Evolutionary conservation across 1,284 basidiomycete species (phyloP).

Genomic region (Apiotrichum domesticum): DNA sequence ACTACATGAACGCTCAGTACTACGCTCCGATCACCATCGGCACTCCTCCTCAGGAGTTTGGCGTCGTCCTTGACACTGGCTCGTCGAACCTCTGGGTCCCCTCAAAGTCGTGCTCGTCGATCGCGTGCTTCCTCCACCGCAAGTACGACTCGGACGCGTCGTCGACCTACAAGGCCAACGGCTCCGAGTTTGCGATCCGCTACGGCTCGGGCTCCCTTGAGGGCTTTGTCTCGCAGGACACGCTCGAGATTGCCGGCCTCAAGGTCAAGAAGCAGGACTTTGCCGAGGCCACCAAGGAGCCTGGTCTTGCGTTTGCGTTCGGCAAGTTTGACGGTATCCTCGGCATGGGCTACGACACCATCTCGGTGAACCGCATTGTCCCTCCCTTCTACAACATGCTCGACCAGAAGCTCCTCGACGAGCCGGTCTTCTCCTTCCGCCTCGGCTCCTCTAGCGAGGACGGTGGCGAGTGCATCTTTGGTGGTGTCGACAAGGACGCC

Average conservation of each 20-base stretch:
- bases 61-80: constrained; percentile 59
- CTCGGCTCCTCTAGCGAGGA: constrained; percentile 79
- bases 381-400: constrained; percentile 97
- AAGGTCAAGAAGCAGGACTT: constrained; percentile 75
- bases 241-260: constrained; percentile 77
- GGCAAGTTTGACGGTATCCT: constrained; percentile 93
- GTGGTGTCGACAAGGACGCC: constrained; percentile 75
- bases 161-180: constrained; percentile 86
- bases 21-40: constrained; percentile 80
- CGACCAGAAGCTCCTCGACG: constrained; percentile 70
- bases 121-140: constrained; percentile 89
- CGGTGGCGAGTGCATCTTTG: constrained; percentile 89
- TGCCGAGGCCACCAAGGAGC: constrained; percentile 94
- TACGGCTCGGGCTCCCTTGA: constrained; percentile 98
- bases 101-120: constrained; percentile 78
- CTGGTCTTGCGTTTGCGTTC: constrained; percentile 94
- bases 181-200: constrained; percentile 81
- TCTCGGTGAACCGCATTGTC: constrained; percentile 81
- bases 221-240: constrained; percentile 88
- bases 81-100: constrained; percentile 64
- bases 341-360: constrained; percentile 92
- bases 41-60: constrained; percentile 50
- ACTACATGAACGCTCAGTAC: constrained; percentile 99
- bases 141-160: constrained; percentile 88
- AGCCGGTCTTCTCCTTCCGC: constrained; percentile 91